Conservation (phyloP, 768 basidiomycete species). For the Phanerodontia chrysosporium region DNA sequence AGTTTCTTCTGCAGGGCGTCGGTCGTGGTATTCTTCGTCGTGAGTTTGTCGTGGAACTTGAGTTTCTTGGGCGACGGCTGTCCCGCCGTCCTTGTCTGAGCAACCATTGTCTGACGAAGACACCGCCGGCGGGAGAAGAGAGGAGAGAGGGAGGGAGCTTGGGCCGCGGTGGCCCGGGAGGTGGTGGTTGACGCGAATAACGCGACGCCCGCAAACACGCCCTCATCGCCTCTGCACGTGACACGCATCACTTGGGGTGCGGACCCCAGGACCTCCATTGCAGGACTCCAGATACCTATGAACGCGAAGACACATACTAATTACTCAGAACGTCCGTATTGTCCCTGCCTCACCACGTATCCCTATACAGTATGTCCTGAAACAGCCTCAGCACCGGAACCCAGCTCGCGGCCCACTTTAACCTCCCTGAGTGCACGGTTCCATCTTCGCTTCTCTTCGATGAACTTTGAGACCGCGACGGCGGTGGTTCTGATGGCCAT, state of each 20-base stretch:
- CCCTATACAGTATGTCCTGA: no score
- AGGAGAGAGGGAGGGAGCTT: not conserved
- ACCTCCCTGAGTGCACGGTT: no score
- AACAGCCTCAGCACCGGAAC: no score
- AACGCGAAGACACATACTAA: no score
- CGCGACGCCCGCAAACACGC: not conserved
- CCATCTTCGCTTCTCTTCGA: no score
- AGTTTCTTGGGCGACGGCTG: constrained; percentile 56
- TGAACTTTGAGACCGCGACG: no score
- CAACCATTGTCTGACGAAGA: constrained; percentile 46
- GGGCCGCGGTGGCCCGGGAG: constrained; percentile 1
- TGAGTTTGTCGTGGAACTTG: constrained; percentile 77
- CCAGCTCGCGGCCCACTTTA: no score
- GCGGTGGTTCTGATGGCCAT: not conserved
- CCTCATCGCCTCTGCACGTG: not conserved
- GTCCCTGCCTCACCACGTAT: no score
- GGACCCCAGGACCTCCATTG: no score
- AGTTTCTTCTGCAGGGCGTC: constrained; percentile 86
- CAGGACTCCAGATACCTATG: no score
- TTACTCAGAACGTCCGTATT: no score
- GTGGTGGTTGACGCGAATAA: constrained; percentile 1
- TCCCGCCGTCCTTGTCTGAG: constrained; percentile 62
- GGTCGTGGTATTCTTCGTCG: constrained; percentile 70
- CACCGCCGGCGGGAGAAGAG: not conserved
- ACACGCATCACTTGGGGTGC: not conserved